Base-by-base conservation (phyloP, 352 stramenopile species). In the Phytopythium montanum region DNA sequence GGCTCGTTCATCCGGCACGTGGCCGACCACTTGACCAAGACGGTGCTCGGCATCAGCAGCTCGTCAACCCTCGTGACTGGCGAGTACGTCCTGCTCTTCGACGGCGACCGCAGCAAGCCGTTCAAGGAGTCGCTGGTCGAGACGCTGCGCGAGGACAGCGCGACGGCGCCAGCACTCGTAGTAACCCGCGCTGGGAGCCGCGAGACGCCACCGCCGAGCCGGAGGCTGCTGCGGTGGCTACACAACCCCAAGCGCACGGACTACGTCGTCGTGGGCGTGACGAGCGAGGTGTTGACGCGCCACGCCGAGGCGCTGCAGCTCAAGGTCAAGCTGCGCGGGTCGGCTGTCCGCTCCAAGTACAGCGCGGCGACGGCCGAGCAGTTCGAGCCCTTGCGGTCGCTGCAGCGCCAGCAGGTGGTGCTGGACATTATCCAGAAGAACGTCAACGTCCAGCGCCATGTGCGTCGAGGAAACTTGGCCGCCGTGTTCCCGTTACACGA, bases 91-190 rank as follows among this genome's bases (percentile, higher is more conserved):
- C 52, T 93, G 59, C 69, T 93, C n/a, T 91, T 93, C 51, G 72
- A 87, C 38, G 73, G 79, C 10, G 41, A 76, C 33, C 61, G 52
- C n/a, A 80, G 78, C 45, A 75, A 70, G 21, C 60, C 77, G 19
- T 93, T 93, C 64, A 90, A 90, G 50, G 81, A 90, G 66, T 85
- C 77, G 3, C 29, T 93, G 1, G 73, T 88, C 38, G 84, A 93
- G 53, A 81, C 83, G 9, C 65, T 93, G 38, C 75, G 79, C 0
- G 81, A 93, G 61, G 81, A 90, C 54, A 90, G 79, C 56, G 72
- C 80, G 2, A 51, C 72, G 14, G 59, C 78, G 18, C 83, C 81
- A 23, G 79, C 81, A 10, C 68, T 90, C 3, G 59, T 80, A 1
- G 73, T 84, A 16, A 81, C 69, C 8, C 65, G 65, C 1, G 66